Conservation (phyloP, 352 stramenopile species). For the Pythium folliculosum region DNA sequence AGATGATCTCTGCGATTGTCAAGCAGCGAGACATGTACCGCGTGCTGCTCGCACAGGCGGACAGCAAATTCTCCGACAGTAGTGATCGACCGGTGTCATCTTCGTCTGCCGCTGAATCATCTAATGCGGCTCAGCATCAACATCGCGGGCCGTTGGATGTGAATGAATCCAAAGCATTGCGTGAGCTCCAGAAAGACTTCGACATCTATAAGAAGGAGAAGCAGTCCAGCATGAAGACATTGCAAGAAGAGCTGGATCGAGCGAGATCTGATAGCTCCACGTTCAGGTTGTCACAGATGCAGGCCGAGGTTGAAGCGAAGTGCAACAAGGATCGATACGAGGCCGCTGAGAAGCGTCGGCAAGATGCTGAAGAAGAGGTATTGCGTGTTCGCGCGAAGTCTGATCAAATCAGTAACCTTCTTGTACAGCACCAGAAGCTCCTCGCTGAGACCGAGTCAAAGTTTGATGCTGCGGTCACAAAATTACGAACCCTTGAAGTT, state of each 20-base stretch:
- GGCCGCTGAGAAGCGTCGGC: slow-evolving; percentile 50
- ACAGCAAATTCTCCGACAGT: slow-evolving; percentile 64
- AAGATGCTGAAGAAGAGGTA: slow-evolving; percentile 67
- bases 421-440: slow-evolving; percentile 68
- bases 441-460: slow-evolving; percentile 58
- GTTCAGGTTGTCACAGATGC: slow-evolving; percentile 59
- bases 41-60: slow-evolving; percentile 89
- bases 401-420: slow-evolving; percentile 61
- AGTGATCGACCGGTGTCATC: not conserved
- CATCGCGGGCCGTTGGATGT: slow-evolving; percentile 39
- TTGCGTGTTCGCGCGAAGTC: slow-evolving; percentile 55
- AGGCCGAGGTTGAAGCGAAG: slow-evolving; percentile 67
- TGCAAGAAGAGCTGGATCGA: slow-evolving; percentile 70
- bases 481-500: slow-evolving; percentile 42
- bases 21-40: slow-evolving; percentile 97
- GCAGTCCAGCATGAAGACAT: slow-evolving; percentile 54
- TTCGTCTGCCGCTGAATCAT: not conserved
- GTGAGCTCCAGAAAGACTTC: slow-evolving; percentile 70
- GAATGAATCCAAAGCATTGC: slow-evolving; percentile 41
- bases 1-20: slow-evolving; percentile 93
- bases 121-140: slow-evolving; percentile 8
- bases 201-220: slow-evolving; percentile 84
- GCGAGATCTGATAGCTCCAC: slow-evolving; percentile 49
- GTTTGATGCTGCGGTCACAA: slow-evolving; percentile 46
- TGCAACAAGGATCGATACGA: slow-evolving; percentile 68